Evolutionary conservation across 2,329 filamentous ascomycete species (phyloP).

Genomic region (Hypocrella siamensis): DNA sequence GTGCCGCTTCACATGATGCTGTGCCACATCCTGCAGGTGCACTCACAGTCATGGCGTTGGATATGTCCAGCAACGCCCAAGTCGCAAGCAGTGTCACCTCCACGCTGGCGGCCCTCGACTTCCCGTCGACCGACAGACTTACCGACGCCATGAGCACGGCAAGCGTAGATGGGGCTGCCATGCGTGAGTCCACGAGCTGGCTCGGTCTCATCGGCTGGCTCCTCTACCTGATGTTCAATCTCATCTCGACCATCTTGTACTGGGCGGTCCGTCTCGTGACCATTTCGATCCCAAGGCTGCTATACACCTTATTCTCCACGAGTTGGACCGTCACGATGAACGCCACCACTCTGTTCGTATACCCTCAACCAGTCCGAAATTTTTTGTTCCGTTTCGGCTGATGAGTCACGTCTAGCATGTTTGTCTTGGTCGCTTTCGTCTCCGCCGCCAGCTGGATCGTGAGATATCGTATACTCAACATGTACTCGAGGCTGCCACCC

Average conservation of each 20-base stretch:
- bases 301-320: constrained; percentile 81
- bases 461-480: constrained; percentile 88
- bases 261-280: constrained; percentile 75
- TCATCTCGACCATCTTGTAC: constrained; percentile 47
- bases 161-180: constrained; percentile 15
- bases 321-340: constrained; percentile 98
- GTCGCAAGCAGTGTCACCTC: constrained; percentile 17
- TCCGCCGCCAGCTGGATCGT: constrained; percentile 91
- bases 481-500: constrained; percentile 85
- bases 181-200: constrained; percentile 33
- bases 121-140: constrained; percentile 15
- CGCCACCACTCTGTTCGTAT: constrained; percentile 60
- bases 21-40: constrained; percentile 13
- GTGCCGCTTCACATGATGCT: constrained; percentile 19
- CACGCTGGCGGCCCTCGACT: constrained; percentile 17
- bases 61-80: constrained; percentile 20
- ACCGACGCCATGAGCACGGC: constrained; percentile 21
- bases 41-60: constrained; percentile 24
- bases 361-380: neutral
- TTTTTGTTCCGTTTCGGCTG: constrained; percentile 4
- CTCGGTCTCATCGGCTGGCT: constrained; percentile 39
- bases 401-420: constrained; percentile 33
- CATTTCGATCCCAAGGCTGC: constrained; percentile 74
- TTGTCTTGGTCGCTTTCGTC: constrained; percentile 61
- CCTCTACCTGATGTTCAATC: constrained; percentile 37